These are phyloP conservation scores for Trichocomaceae sp. DNA, from an alignment of 2,329 filamentous ascomycete genomes.

Conservation along the genomic window DNA sequence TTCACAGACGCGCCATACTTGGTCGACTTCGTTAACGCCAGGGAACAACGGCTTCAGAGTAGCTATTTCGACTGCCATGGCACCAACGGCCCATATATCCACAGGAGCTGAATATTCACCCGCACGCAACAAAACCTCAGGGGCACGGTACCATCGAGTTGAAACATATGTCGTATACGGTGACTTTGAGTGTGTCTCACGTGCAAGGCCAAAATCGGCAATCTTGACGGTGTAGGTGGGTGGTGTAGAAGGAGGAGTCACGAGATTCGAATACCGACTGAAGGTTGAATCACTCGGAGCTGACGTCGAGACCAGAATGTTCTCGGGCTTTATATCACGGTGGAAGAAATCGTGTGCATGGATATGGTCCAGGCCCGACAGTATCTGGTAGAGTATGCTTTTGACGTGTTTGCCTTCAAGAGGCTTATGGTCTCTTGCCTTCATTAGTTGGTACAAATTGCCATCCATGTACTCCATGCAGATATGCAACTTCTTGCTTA, in stretches of 20 bases:
- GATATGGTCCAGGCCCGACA: slow-evolving; percentile 93
- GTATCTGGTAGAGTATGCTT: slow-evolving; percentile 95
- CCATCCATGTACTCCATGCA: slow-evolving; percentile 99
- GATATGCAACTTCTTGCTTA: slow-evolving; percentile 94
- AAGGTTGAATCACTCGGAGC: slow-evolving; percentile 77
- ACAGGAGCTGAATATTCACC: slow-evolving; percentile 97
- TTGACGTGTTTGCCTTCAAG: slow-evolving; percentile 89
- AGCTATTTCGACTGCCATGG: slow-evolving; percentile 97
- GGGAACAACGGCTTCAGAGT: slow-evolving; percentile 96
- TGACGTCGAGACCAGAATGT: slow-evolving; percentile 93
- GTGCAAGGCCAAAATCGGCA: slow-evolving; percentile 93
- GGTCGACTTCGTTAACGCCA: slow-evolving; percentile 95
- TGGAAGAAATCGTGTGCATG: slow-evolving; percentile 97
- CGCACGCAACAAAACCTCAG: slow-evolving; percentile 85
- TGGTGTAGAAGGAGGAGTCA: slow-evolving; percentile 91
- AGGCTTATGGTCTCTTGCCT: slow-evolving; percentile 89
- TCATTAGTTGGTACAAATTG: slow-evolving; percentile 98
- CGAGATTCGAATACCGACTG: slow-evolving; percentile 82
- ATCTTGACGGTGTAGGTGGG: slow-evolving; percentile 96
- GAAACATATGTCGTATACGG: slow-evolving; percentile 99
- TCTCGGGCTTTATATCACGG: slow-evolving; percentile 97
- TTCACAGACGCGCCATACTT: slow-evolving; percentile 97
- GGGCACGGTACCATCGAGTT: slow-evolving; percentile 89
- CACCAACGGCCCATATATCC: slow-evolving; percentile 96
- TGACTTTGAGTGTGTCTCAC: slow-evolving; percentile 91